Evolutionary conservation across 768 basidiomycete genomes (phyloP).

Genomic region (Phaffia australis): DNA sequence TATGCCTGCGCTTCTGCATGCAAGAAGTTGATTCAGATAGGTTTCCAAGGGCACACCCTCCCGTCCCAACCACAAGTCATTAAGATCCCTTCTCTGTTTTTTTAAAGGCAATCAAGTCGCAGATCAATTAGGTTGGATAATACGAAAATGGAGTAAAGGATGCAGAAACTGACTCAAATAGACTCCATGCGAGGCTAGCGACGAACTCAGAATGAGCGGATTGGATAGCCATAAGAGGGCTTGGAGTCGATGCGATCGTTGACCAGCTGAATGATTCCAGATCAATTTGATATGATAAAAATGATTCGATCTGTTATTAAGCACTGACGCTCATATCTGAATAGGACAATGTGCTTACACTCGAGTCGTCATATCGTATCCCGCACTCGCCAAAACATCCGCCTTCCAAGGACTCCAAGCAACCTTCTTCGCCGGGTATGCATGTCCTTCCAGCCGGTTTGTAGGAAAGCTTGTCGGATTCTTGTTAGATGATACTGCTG

Average conservation of each 20-base stretch:
- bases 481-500: background rate
- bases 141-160: background rate
- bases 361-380: constrained; percentile 93
- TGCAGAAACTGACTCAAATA: constrained; percentile 5
- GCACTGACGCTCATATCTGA: background rate
- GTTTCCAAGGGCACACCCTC: constrained; percentile 54
- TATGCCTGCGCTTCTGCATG: too few relatives aligned
- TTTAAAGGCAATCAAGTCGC: constrained; percentile 45
- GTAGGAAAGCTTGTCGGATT: background rate
- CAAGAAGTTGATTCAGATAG: too few relatives aligned
- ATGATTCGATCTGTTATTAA: too few relatives aligned
- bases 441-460: constrained; percentile 13
- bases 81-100: constrained; percentile 78
- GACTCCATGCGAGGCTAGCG: constrained; percentile 47
- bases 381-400: constrained; percentile 43
- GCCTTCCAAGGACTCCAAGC: constrained; percentile 14
- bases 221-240: constrained; percentile 42
- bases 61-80: constrained; percentile 92
- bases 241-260: constrained; percentile 42
- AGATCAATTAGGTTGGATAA: background rate
- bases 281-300: background rate
- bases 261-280: constrained; percentile 52
- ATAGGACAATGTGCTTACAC: constrained; percentile 48
- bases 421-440: constrained; percentile 17
- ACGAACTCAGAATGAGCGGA: constrained; percentile 84